Evolutionary conservation across 1,139 yeast genomes (phyloP).

Genomic region (Geotrichum macrosporum): DNA sequence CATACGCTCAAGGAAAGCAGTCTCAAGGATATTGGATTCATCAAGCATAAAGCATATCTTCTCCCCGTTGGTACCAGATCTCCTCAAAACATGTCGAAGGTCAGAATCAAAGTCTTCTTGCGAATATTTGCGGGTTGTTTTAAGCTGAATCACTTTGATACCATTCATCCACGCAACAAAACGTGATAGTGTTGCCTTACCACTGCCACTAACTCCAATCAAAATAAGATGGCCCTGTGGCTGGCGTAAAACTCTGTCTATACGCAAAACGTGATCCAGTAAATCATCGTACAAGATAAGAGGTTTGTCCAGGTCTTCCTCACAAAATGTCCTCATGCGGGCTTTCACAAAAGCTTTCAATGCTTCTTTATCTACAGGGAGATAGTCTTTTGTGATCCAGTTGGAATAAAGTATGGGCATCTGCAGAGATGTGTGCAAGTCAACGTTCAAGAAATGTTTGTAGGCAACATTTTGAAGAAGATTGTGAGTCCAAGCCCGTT

Average conservation of each 20-base stretch:
- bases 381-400: conserved; percentile 67
- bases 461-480: conserved; percentile 43
- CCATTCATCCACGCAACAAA: conserved; percentile 96
- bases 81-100: conserved; percentile 51
- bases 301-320: conserved; percentile 57
- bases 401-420: conserved; percentile 62
- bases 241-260: conserved; percentile 79
- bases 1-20: conserved; percentile 85
- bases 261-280: conserved; percentile 68
- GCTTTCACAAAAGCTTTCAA: conserved; percentile 56
- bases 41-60: conserved; percentile 71
- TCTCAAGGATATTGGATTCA: conserved; percentile 70
- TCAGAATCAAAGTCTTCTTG: conserved; percentile 64
- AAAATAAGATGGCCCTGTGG: conserved; percentile 87
- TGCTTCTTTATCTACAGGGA: conserved; percentile 50
- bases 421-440: conserved; percentile 39
- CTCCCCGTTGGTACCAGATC: conserved; percentile 54
- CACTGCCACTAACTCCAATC: conserved; percentile 83
- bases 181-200: conserved; percentile 68
- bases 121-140: conserved; percentile 52
- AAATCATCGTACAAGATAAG: conserved; percentile 66
- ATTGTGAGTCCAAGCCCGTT: conserved; percentile 50
- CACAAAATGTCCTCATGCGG: conserved; percentile 66
- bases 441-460: conserved; percentile 48
- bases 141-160: conserved; percentile 54